Evolutionary conservation across 73 alveolate genomes (phyloP).

Genomic region (Paramecium sonneborni): DNA sequence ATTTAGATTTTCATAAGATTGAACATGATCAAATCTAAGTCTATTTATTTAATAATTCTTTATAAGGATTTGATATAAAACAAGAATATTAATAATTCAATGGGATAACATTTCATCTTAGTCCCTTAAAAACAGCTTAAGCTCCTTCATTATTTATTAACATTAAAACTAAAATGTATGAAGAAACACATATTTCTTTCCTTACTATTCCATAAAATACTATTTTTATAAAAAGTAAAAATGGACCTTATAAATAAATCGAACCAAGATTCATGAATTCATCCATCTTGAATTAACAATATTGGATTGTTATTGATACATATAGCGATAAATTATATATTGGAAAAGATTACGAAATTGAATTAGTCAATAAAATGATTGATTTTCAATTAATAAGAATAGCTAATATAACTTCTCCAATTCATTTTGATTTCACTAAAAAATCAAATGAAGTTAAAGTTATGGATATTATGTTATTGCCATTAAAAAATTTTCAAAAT

Average conservation of each 20-base stretch:
- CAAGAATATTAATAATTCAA: not conserved
- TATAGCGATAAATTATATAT: not conserved
- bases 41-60: not conserved
- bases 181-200: not conserved
- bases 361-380: not conserved
- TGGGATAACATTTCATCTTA: not conserved
- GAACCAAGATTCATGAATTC: not conserved
- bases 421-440: not conserved
- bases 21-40: not conserved
- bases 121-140: not conserved
- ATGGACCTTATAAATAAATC: not conserved
- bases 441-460: not conserved
- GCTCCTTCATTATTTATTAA: not conserved
- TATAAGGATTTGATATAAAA: not conserved
- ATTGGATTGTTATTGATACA: not conserved
- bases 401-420: not conserved
- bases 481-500: not conserved
- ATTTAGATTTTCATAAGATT: not conserved
- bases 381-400: slow-evolving; percentile 3
- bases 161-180: not conserved
- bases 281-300: not conserved
- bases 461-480: not conserved
- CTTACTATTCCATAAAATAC: not conserved
- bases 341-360: not conserved
- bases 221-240: not conserved